Evolutionary conservation across 2,329 filamentous ascomycete genomes (phyloP).

Genomic region (Xylariaceae sp.): DNA sequence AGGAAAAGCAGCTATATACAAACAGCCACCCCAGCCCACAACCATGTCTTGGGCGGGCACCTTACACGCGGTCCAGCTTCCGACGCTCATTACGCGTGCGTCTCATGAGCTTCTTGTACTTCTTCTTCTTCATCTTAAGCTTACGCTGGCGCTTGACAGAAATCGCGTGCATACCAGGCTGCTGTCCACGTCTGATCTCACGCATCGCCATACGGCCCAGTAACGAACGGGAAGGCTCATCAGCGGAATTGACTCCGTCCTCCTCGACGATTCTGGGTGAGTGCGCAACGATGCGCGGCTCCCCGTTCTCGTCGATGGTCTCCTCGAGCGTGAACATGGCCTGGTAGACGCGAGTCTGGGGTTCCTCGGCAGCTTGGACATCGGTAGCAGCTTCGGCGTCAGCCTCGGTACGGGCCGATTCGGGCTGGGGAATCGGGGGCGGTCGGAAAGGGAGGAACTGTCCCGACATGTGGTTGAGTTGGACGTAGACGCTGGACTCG

Average conservation of each 20-base stretch:
- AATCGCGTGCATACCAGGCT: conserved; percentile 67
- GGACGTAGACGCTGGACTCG: conserved; percentile 58
- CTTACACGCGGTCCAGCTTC: conserved; percentile 68
- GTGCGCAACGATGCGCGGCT: conserved; percentile 58
- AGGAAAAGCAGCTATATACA: too few relatives aligned
- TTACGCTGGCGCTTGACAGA: conserved; percentile 90
- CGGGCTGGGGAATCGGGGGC: conserved; percentile 71
- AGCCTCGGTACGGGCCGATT: conserved; percentile 35
- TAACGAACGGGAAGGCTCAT: conserved; percentile 48
- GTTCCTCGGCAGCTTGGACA: conserved; percentile 26
- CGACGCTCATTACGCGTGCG: conserved; percentile 82
- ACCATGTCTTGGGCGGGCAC: not conserved
- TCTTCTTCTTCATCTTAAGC: conserved; percentile 99
- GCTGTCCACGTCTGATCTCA: conserved; percentile 52
- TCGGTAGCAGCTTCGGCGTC: conserved; percentile 31
- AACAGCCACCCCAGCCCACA: too few relatives aligned
- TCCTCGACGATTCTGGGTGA: conserved; percentile 55
- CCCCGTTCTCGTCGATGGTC: conserved; percentile 55
- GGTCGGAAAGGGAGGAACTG: conserved; percentile 77
- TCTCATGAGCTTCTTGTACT: conserved; percentile 99
- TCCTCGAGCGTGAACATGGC: conserved; percentile 65
- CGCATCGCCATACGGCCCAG: conserved; percentile 66
- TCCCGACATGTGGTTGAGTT: conserved; percentile 64
- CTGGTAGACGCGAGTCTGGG: conserved; percentile 56
- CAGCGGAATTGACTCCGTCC: conserved; percentile 15